Evolutionary conservation across 2,329 filamentous ascomycete genomes (phyloP).

Genomic region (Pseudogymnoascus sp.): DNA sequence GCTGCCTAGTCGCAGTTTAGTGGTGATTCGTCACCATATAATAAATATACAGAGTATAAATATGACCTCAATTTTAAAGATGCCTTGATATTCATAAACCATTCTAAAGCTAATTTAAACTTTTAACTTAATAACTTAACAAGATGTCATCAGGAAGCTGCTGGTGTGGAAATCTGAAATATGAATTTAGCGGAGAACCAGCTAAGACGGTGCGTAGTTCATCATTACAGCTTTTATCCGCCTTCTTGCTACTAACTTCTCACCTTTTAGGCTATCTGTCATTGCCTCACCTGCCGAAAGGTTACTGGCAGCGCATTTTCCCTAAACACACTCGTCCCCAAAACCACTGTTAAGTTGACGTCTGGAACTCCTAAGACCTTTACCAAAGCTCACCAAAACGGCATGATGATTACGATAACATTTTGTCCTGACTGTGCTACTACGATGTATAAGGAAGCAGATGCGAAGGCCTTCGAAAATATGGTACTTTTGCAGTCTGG

Average conservation of each 20-base stretch:
- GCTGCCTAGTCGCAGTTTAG: background rate
- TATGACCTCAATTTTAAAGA: background rate
- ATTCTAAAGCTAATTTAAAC: background rate
- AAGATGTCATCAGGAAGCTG: conserved; percentile 13
- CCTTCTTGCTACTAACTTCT: background rate
- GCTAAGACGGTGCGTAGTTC: conserved; percentile 7
- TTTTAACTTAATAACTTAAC: background rate
- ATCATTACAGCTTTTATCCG: background rate
- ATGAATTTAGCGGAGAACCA: conserved; percentile 14
- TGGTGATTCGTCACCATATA: background rate
- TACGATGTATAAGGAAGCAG: conserved; percentile 14
- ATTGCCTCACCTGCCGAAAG: conserved; percentile 18
- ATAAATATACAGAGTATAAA: background rate
- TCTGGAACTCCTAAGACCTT: conserved; percentile 12
- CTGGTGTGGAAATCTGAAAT: conserved; percentile 14
- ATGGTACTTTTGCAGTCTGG: conserved; percentile 15
- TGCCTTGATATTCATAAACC: background rate
- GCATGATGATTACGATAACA: conserved; percentile 13
- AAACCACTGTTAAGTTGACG: conserved; percentile 3
- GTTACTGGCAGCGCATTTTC: conserved; percentile 14
- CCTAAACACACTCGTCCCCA: conserved; percentile 14
- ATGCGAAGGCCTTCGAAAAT: conserved; percentile 12
- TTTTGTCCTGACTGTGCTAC: conserved; percentile 16
- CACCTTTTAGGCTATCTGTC: conserved; percentile 14
- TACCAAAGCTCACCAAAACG: conserved; percentile 12